A percentile compares a stretch with the other conserved stretches of the same genome.
Conservation (phyloP, 2,329 filamentous ascomycete species). For the Exophiala calicioides region DNA sequence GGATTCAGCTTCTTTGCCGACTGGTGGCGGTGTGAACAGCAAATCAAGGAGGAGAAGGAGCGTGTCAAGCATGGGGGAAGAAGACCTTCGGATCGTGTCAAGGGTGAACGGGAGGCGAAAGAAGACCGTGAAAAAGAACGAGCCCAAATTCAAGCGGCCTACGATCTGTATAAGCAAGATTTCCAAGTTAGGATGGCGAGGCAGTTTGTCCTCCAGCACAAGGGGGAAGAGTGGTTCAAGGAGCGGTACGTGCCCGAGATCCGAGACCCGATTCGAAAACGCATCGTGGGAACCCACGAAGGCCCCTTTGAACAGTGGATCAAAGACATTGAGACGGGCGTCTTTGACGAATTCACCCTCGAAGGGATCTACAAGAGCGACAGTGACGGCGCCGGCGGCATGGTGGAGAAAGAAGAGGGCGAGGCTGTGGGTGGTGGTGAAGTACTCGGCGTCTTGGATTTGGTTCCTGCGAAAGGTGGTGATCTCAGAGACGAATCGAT, state of each 20-base stretch:
- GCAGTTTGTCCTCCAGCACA: constrained; percentile 86
- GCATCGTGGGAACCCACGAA: constrained; percentile 77
- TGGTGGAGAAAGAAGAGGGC: constrained; percentile 92
- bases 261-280: constrained; percentile 70
- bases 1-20: constrained; percentile 69
- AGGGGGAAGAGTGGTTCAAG: constrained; percentile 96
- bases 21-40: constrained; percentile 66
- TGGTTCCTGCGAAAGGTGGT: constrained; percentile 78
- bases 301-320: constrained; percentile 85
- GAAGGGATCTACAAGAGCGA: constrained; percentile 94
- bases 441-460: constrained; percentile 86
- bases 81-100: constrained; percentile 56
- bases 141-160: constrained; percentile 64
- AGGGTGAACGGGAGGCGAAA: constrained; percentile 62
- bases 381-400: constrained; percentile 79
- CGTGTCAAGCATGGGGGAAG: constrained; percentile 60
- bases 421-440: constrained; percentile 90
- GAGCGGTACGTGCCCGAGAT: constrained; percentile 89
- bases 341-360: constrained; percentile 91
- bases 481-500: constrained; percentile 88
- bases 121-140: constrained; percentile 65
- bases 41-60: constrained; percentile 65
- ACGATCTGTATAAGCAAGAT: constrained; percentile 66
- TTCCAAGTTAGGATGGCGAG: constrained; percentile 75
- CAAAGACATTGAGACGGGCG: constrained; percentile 76